Percentiles rank a stretch among this genome's conserved stretches.
phyloP scores from a whole-genome alignment of 257 asterid species.

The Forsythia suspensa region DNA sequence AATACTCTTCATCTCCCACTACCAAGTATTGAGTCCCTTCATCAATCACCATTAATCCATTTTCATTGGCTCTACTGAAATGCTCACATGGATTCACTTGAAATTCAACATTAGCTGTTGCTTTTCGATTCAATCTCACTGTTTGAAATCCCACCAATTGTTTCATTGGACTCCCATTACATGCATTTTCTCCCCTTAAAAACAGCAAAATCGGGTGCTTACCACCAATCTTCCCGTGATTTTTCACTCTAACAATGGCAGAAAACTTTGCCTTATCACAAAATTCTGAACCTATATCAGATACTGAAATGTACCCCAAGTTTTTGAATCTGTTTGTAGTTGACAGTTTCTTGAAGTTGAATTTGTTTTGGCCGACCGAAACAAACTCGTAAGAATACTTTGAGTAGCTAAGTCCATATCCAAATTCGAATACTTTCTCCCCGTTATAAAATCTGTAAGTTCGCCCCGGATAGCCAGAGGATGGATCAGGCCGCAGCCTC shows the following conservation, averaged over 20 bases:
- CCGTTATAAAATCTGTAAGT: constrained; percentile 73
- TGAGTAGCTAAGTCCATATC: constrained; percentile 78
- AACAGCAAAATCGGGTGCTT: constrained; percentile 65
- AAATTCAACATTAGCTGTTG: constrained; percentile 35
- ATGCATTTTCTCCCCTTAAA: constrained; percentile 20
- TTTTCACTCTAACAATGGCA: constrained; percentile 32
- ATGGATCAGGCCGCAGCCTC: constrained; percentile 65
- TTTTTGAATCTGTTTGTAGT: background rate
- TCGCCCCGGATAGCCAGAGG: constrained; percentile 69
- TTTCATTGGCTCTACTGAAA: constrained; percentile 43
- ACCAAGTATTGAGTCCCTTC: constrained; percentile 43
- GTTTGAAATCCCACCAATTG: constrained; percentile 54
- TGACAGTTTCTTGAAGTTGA: constrained; percentile 28
- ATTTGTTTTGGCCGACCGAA: constrained; percentile 31
- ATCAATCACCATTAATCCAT: constrained; percentile 56
- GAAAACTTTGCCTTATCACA: constrained; percentile 30
- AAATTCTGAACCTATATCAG: constrained; percentile 22
- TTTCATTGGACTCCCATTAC: constrained; percentile 39
- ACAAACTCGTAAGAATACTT: constrained; percentile 51
- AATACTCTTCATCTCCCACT: constrained; percentile 51
- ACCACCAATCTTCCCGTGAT: constrained; percentile 50
- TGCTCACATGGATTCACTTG: constrained; percentile 51
- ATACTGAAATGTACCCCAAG: constrained; percentile 19
- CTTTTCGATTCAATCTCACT: constrained; percentile 38
- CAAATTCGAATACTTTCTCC: constrained; percentile 60